phyloP scores from a whole-genome alignment of 1,284 basidiomycete genomes.

The Golubevia sp. region DNA sequence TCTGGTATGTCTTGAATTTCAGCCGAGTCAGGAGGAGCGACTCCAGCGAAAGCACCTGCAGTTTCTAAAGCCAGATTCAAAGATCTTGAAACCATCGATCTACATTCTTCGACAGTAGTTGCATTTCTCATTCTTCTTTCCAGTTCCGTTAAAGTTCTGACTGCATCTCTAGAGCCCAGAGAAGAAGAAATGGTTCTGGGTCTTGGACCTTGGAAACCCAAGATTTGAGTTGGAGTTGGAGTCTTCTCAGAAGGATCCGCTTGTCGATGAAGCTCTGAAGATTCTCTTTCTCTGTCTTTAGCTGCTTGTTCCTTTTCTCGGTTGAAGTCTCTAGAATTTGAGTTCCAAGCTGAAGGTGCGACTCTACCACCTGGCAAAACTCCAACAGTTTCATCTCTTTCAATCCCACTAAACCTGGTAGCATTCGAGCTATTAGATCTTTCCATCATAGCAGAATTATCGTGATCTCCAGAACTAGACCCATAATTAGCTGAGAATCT shows the following conservation, averaged over 20 bases:
- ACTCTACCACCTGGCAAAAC: background rate
- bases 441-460: too few relatives aligned
- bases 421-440: background rate
- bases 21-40: background rate
- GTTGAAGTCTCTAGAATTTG: background rate
- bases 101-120: constrained; percentile 40
- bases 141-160: constrained; percentile 22
- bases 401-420: background rate
- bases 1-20: background rate
- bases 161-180: constrained; percentile 3
- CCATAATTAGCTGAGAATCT: background rate
- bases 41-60: background rate
- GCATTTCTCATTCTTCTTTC: constrained; percentile 35
- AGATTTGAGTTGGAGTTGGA: constrained; percentile 2
- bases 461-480: background rate
- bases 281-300: background rate
- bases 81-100: constrained; percentile 26
- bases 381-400: background rate
- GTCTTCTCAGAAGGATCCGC: background rate
- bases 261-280: background rate
- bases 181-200: constrained; percentile 5
- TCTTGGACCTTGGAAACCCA: constrained; percentile 1
- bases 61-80: constrained; percentile 7
- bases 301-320: background rate
- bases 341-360: background rate